phyloP scores from a whole-genome alignment of 2,329 filamentous ascomycete genomes.

The Ceratocystis variospora region DNA sequence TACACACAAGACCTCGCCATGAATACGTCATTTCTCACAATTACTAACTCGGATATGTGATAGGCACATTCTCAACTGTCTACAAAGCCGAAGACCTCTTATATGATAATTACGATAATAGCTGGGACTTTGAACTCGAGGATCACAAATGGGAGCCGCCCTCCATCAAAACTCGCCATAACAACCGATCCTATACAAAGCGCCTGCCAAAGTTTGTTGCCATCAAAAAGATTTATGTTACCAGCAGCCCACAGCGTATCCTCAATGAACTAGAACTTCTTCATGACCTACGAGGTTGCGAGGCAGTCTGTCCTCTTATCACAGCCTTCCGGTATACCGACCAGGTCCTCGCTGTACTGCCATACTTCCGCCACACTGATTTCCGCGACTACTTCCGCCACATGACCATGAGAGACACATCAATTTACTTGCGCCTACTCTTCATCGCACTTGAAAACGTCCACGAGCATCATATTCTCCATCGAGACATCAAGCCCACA shows the following conservation, averaged over 20 bases:
- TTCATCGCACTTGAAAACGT: constrained; percentile 76
- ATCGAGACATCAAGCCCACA: constrained; percentile 93
- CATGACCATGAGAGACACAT: constrained; percentile 74
- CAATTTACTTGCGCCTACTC: constrained; percentile 75
- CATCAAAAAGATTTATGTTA: constrained; percentile 99
- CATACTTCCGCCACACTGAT: constrained; percentile 90
- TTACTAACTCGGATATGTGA: constrained; percentile 12
- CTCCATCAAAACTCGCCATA: constrained; percentile 33
- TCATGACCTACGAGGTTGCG: constrained; percentile 68
- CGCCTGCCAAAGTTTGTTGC: constrained; percentile 63
- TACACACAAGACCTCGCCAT: constrained; percentile 27
- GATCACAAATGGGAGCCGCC: constrained; percentile 58
- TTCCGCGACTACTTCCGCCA: constrained; percentile 90
- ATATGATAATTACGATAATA: constrained; percentile 71
- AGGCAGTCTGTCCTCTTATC: constrained; percentile 84
- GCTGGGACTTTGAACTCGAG: constrained; percentile 63
- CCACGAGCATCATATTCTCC: constrained; percentile 71
- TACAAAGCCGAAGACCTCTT: constrained; percentile 94
- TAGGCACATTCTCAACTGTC: constrained; percentile 97
- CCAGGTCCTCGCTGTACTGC: constrained; percentile 86
- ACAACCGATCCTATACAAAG: background rate
- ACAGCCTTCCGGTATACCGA: constrained; percentile 92
- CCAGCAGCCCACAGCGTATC: constrained; percentile 83
- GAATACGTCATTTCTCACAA: constrained; percentile 12
- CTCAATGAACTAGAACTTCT: constrained; percentile 92